A percentile compares a stretch with the other conserved stretches of the same genome.
phyloP scores from a whole-genome alignment of 2,329 filamentous ascomycete genomes.

The Sarocladium oryzae region DNA sequence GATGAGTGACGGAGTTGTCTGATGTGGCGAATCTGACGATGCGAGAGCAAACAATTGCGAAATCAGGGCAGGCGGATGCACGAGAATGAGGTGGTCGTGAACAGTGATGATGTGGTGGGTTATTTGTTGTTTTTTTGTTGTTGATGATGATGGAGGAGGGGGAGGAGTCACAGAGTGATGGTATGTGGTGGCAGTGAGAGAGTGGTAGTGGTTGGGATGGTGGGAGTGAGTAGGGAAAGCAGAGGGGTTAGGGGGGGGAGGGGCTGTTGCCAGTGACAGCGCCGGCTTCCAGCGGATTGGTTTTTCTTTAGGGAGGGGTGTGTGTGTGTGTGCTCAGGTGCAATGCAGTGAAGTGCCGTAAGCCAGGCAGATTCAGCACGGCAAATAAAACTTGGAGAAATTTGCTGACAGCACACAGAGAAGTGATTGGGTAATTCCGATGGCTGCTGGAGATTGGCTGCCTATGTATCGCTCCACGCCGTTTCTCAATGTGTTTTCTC shows the following conservation, averaged over 20 bases:
- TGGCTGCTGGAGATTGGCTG: too few species aligned
- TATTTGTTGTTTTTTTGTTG: conserved; percentile 6
- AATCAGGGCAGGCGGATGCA: not conserved
- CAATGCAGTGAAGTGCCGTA: not conserved
- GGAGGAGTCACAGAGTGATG: not conserved
- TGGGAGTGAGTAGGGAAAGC: not conserved
- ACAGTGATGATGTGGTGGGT: not conserved
- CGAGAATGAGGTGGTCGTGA: not conserved
- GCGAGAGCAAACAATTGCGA: not conserved
- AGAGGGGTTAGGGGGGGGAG: too few species aligned
- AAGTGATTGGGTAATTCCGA: not conserved
- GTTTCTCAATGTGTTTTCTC: too few species aligned
- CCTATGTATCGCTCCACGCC: too few species aligned
- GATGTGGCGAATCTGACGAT: not conserved
- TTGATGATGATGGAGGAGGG: conserved; percentile 5
- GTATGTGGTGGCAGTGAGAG: not conserved
- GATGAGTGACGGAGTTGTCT: not conserved
- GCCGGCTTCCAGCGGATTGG: not conserved
- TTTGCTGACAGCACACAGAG: not conserved
- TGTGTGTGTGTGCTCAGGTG: not conserved
- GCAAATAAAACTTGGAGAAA: not conserved
- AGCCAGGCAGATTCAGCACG: not conserved
- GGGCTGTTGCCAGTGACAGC: not conserved
- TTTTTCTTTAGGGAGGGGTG: not conserved
- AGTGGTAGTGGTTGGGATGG: too few species aligned